A percentile compares a stretch with the other conserved stretches of the same genome.
Conservation (phyloP, 352 stramenopile species). For the Pythium phragmitis region DNA sequence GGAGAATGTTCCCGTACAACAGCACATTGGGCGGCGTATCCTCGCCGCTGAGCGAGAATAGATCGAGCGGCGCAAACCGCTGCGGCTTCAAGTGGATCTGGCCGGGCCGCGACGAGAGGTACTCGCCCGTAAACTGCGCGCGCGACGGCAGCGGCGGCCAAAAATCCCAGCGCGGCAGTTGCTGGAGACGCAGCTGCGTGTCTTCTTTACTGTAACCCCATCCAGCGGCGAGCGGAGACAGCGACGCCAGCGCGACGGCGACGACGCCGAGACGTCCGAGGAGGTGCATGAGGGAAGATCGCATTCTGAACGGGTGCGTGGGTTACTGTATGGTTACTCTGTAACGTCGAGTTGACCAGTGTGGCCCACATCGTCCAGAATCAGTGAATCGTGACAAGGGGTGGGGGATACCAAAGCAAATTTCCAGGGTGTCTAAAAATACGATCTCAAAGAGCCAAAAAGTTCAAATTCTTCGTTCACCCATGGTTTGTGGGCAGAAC, state of each 20-base stretch:
- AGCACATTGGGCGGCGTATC: constrained; percentile 33
- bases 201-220: neutral
- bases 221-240: neutral
- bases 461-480: no score
- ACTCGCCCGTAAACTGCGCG: constrained; percentile 58
- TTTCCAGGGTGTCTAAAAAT: no score
- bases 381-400: no score
- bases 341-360: neutral
- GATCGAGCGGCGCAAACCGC: constrained; percentile 54
- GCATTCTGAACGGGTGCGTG: neutral
- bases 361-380: neutral
- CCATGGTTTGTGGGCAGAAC: no score
- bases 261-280: neutral
- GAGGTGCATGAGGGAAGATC: constrained; percentile 5
- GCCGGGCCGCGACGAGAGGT: constrained; percentile 50
- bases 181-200: neutral
- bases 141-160: constrained; percentile 49
- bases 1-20: constrained; percentile 63
- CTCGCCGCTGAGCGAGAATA: constrained; percentile 44
- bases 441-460: no score
- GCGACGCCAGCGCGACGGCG: neutral
- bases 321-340: neutral
- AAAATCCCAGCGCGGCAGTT: constrained; percentile 56
- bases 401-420: neutral
- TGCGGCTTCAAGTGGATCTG: constrained; percentile 43